phyloP scores from a whole-genome alignment of 768 basidiomycete species.

The Boletus insuetus region DNA sequence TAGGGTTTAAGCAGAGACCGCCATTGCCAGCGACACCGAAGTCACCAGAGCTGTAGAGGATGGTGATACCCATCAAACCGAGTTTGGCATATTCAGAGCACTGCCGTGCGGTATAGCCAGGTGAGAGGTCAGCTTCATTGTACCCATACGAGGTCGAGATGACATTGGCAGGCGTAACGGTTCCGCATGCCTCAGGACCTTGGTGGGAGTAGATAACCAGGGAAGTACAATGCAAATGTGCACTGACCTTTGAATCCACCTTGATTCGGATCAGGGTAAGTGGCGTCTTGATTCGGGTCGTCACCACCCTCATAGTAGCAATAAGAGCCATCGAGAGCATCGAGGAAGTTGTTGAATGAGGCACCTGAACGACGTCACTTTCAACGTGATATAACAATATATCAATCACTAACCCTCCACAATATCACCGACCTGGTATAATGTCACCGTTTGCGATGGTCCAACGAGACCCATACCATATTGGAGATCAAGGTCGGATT shows the following conservation, averaged over 20 bases:
- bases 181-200: conserved; percentile 39
- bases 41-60: conserved; percentile 46
- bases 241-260: conserved; percentile 24
- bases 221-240: too few relatives aligned
- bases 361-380: conserved; percentile 14
- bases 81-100: conserved; percentile 47
- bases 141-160: conserved; percentile 42
- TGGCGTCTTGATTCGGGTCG: conserved; percentile 25
- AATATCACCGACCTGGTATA: conserved; percentile 34
- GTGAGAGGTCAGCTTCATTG: conserved; percentile 36
- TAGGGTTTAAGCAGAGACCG: conserved; percentile 6
- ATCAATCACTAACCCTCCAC: too few relatives aligned
- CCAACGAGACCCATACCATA: conserved; percentile 11
- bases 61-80: conserved; percentile 38
- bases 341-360: conserved; percentile 35
- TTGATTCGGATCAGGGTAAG: conserved; percentile 23
- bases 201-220: too few relatives aligned
- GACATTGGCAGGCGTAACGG: conserved; percentile 34
- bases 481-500: conserved; percentile 33
- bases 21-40: conserved; percentile 39
- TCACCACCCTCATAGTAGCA: conserved; percentile 37
- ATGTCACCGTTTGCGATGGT: conserved; percentile 24
- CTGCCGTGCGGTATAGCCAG: conserved; percentile 38
- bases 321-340: conserved; percentile 34
- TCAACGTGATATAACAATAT: not conserved